These are phyloP conservation scores for Boletus pseudopeckii DNA, from an alignment of 768 basidiomycete genomes.

Conservation along the genomic window DNA sequence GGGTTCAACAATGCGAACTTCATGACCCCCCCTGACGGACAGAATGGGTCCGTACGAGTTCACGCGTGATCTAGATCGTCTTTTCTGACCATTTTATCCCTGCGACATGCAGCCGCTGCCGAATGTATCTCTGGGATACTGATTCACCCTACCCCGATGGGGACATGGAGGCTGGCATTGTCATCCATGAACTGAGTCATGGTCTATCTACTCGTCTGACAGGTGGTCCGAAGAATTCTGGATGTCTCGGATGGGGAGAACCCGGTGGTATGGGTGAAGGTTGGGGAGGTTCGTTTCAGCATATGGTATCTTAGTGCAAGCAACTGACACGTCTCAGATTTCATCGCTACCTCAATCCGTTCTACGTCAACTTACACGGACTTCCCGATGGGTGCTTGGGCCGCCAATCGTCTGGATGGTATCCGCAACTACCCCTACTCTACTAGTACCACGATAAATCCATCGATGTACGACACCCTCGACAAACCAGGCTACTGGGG, in stretches of 20 bases:
- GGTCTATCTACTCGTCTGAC: constrained; percentile 93
- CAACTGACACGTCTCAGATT: constrained; percentile 43
- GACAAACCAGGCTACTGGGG: constrained; percentile 95
- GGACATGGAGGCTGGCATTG: constrained; percentile 94
- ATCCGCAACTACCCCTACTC: constrained; percentile 92
- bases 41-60: constrained; percentile 53
- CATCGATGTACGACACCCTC: constrained; percentile 90
- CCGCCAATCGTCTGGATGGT: constrained; percentile 68
- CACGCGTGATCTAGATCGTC: background rate
- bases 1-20: constrained; percentile 94
- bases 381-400: constrained; percentile 95
- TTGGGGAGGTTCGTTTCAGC: constrained; percentile 64
- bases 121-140: constrained; percentile 97
- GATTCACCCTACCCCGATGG: constrained; percentile 90
- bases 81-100: background rate
- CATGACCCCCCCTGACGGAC: constrained; percentile 80
- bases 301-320: background rate
- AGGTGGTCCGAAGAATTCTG: constrained; percentile 89
- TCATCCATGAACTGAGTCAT: constrained; percentile 87
- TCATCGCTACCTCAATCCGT: constrained; percentile 83
- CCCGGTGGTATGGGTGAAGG: constrained; percentile 97
- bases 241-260: constrained; percentile 95
- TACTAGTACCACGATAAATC: constrained; percentile 72
- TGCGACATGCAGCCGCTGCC: constrained; percentile 51
- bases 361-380: constrained; percentile 70